phyloP scores from a whole-genome alignment of 129 eudicot genomes.

The Artemisia tridentata region DNA sequence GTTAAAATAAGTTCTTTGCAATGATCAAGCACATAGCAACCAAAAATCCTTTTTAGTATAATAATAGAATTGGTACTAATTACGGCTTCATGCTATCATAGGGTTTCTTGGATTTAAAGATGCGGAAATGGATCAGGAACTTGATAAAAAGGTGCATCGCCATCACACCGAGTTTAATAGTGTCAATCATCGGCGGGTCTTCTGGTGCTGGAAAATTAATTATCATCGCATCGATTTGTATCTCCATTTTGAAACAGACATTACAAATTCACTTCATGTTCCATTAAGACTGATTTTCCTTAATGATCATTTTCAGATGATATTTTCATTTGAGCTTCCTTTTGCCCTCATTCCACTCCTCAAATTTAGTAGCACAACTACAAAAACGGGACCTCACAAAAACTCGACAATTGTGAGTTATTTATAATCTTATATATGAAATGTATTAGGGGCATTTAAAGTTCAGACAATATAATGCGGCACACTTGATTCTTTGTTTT shows the following conservation, averaged over 20 bases:
- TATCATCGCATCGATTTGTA: slow-evolving; percentile 69
- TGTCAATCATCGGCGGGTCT: slow-evolving; percentile 69
- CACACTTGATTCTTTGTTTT: too few relatives aligned
- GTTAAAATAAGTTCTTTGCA: slow-evolving; percentile 23
- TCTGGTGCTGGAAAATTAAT: slow-evolving; percentile 74
- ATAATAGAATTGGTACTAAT: neutral
- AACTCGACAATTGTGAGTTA: slow-evolving; percentile 57
- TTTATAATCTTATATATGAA: neutral
- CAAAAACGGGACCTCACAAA: slow-evolving; percentile 76
- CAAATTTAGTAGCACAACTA: slow-evolving; percentile 68
- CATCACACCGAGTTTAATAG: slow-evolving; percentile 69
- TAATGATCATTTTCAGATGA: slow-evolving; percentile 51
- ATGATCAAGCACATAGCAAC: neutral
- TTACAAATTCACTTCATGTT: slow-evolving; percentile 2
- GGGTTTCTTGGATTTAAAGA: slow-evolving; percentile 84
- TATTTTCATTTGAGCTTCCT: slow-evolving; percentile 78
- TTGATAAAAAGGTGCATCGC: slow-evolving; percentile 73
- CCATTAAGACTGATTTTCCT: neutral
- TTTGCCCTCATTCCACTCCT: slow-evolving; percentile 84
- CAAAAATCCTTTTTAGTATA: neutral
- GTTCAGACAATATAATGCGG: neutral
- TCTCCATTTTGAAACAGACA: neutral
- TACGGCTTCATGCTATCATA: slow-evolving; percentile 12
- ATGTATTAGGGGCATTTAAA: neutral
- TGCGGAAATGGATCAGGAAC: slow-evolving; percentile 73